Percentiles rank a stretch among this genome's conserved stretches.
phyloP scores from a whole-genome alignment of 176 grass and related monocot genomes.

The Raddia guianensis region DNA sequence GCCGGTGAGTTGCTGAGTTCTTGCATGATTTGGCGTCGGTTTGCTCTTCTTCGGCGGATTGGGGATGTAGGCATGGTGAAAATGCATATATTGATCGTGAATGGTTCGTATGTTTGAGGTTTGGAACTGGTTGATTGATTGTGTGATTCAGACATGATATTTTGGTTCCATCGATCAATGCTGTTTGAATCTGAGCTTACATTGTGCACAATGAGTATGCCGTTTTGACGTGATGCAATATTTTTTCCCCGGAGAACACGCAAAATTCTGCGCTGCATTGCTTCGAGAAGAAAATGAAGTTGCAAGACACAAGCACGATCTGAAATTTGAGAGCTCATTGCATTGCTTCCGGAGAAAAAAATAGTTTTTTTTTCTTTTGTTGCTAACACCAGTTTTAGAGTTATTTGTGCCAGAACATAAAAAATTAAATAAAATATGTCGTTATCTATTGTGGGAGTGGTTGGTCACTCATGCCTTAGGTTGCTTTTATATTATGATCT shows the following conservation, averaged over 20 bases:
- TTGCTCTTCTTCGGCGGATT: neutral
- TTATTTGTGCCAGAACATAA: neutral
- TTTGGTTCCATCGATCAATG: slow-evolving; percentile 11
- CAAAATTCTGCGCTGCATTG: too few relatives aligned
- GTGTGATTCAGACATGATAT: neutral
- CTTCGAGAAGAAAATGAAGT: too few relatives aligned
- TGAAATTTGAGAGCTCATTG: neutral
- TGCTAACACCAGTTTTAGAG: neutral
- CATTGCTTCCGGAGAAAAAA: neutral
- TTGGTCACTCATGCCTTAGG: neutral
- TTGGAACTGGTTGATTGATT: neutral
- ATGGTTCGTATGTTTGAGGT: neutral
- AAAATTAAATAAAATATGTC: neutral
- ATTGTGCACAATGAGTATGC: neutral
- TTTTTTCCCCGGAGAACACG: too few relatives aligned
- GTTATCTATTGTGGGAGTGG: neutral
- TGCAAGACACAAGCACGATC: too few relatives aligned
- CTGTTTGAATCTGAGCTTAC: slow-evolving; percentile 19
- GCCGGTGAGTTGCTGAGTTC: slow-evolving; percentile 68
- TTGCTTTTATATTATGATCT: neutral
- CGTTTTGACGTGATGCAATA: neutral
- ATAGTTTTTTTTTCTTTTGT: neutral
- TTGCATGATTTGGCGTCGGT: neutral
- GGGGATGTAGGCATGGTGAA: neutral
- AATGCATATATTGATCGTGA: neutral